Conservation (phyloP, 176 grass and related monocot species). For the Bromus sterilis region DNA sequence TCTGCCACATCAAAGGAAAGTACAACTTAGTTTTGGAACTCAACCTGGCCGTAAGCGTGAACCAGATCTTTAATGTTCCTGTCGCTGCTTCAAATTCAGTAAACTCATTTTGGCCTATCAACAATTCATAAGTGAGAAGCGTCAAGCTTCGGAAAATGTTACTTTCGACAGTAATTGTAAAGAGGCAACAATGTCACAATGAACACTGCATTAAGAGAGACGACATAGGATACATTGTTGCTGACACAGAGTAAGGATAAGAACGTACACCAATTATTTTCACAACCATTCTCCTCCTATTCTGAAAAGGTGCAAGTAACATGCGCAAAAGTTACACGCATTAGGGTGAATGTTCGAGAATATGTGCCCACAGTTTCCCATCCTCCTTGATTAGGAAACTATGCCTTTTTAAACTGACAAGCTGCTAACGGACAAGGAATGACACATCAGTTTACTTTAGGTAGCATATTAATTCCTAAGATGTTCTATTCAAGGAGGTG, state of each 20-base stretch:
- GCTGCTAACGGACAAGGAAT: slow-evolving; percentile 14
- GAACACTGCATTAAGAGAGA: neutral
- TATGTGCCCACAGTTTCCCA: slow-evolving; percentile 2
- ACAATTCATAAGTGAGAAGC: neutral
- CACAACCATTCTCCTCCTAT: neutral
- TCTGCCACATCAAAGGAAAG: slow-evolving; percentile 32
- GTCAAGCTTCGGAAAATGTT: neutral
- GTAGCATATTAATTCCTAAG: neutral
- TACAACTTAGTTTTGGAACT: neutral
- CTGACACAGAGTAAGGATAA: slow-evolving; percentile 16
- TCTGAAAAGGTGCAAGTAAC: neutral
- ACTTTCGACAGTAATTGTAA: neutral
- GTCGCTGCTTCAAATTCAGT: neutral
- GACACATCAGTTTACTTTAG: neutral
- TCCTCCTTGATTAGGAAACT: neutral
- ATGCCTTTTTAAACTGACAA: slow-evolving; percentile 11
- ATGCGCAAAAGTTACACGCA: neutral
- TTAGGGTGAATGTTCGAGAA: neutral
- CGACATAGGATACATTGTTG: neutral
- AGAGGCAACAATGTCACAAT: neutral
- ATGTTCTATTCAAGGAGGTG: slow-evolving; percentile 5
- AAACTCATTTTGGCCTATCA: neutral
- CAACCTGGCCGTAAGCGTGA: neutral
- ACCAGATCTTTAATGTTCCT: neutral
- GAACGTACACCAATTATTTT: neutral